phyloP scores from a whole-genome alignment of 1,139 yeast species.

The Magnusiomyces ingens region DNA sequence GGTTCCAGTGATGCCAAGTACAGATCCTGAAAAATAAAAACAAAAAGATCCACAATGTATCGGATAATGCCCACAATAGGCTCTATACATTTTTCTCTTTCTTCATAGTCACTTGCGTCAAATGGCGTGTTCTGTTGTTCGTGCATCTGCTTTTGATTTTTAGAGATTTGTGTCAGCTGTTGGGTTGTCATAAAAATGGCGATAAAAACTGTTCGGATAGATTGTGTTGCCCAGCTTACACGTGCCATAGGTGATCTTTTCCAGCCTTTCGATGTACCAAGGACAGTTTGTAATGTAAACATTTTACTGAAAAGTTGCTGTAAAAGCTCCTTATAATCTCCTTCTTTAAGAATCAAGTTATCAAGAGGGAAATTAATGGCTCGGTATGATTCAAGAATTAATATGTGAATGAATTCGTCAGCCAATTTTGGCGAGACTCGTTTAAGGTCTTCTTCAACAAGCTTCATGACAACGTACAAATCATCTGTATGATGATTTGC shows the following conservation, averaged over 20 bases:
- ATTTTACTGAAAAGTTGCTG: constrained; percentile 23
- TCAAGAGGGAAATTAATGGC: constrained; percentile 67
- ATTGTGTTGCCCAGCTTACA: constrained; percentile 62
- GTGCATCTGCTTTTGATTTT: constrained; percentile 26
- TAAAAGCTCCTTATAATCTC: background rate
- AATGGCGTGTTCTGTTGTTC: constrained; percentile 18
- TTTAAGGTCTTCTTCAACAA: constrained; percentile 25
- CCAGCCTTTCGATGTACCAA: constrained; percentile 52
- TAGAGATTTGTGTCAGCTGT: background rate
- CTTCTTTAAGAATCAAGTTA: constrained; percentile 60
- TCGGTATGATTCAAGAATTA: constrained; percentile 58
- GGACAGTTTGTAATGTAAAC: constrained; percentile 50
- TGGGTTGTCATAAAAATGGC: constrained; percentile 63
- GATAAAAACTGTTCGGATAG: constrained; percentile 63
- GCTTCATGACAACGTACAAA: constrained; percentile 47
- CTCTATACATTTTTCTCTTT: constrained; percentile 50
- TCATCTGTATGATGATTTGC: constrained; percentile 52
- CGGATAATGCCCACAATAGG: constrained; percentile 66
- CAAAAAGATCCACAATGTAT: constrained; percentile 70
- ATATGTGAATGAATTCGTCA: constrained; percentile 27
- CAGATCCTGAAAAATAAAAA: constrained; percentile 62
- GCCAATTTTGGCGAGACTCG: constrained; percentile 15
- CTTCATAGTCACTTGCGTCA: constrained; percentile 42
- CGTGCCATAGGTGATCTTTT: constrained; percentile 45
- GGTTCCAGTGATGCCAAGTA: constrained; percentile 26